Base-by-base conservation (phyloP, 202 grass and related monocot species). In the Panicum hallii region DNA sequence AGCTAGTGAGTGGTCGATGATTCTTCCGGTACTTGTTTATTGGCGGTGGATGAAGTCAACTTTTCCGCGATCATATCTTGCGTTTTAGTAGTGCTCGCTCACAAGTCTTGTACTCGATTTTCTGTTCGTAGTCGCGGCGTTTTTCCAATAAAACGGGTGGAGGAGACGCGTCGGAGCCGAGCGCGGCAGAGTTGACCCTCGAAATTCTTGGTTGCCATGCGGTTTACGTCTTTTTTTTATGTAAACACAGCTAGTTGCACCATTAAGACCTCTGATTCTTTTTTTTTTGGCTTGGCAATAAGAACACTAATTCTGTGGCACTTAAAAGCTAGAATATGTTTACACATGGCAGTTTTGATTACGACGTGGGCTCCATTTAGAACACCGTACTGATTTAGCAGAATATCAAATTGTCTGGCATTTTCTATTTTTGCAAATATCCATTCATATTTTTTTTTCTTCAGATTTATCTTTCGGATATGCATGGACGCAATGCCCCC, bases 31-130 rank as follows among this genome's bases (percentile, higher is more conserved):
- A 56, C 11, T 50, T 40, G 77, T 61, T 36, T 72, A 77, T 22
- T 26, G 30, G 19, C 2, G 56, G 6, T 10, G 3, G 26, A n/a
- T 56, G 42, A 41, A 58, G 83, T 86, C 88, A 90, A 86, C 88
- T n/a, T 15, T 22, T 22, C 58, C 52, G 17, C 2, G 3, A 86
- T 87, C 74, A 54, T 67, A 79, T 79, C 73, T n/a, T 5, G 23
- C 42, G 7, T 60, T 78, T 85, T 82, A n/a, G n/a, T 60, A 60
- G 0, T 60, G 62, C 42, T 54, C 7, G 1, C 9, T 19, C 47
- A 6, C 19, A 73, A 53, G 62, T 72, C 19, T 14, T 50, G 38
- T n/a, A 15, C 57, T 3, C 34, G 23, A 1, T 26, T 62, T 80
- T 41, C 22, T 58, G 10, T 64, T 9, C 4, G 1, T 20, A 30